Conservation (phyloP, 768 basidiomycete genomes). For the Leccinum longicurvipes region DNA sequence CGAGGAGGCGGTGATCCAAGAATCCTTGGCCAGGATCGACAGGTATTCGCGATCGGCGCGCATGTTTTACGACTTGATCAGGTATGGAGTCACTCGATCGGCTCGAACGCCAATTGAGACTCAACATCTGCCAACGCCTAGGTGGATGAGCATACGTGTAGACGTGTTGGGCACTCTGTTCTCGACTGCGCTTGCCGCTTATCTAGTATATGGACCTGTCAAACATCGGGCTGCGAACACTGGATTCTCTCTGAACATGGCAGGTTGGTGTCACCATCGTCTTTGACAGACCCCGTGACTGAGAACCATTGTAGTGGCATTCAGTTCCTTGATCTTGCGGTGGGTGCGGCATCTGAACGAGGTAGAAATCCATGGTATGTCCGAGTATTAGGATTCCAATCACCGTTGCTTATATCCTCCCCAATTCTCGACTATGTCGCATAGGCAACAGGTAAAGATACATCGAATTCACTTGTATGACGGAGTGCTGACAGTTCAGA, state of each 20-base stretch:
- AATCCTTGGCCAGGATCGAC: conserved; percentile 46
- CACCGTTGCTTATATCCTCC: not conserved
- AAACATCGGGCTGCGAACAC: conserved; percentile 21
- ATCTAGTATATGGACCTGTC: conserved; percentile 6
- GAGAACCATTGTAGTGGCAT: conserved; percentile 38
- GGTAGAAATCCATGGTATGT: conserved; percentile 44
- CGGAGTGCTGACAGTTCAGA: not conserved
- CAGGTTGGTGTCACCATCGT: conserved; percentile 26
- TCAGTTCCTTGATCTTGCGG: conserved; percentile 54
- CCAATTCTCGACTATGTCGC: not conserved
- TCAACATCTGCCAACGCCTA: conserved; percentile 1
- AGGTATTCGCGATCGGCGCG: conserved; percentile 41
- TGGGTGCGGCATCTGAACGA: conserved; percentile 44
- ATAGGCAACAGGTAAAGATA: conserved; percentile 1
- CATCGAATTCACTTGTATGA: not conserved
- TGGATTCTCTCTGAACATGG: conserved; percentile 41
- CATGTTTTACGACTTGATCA: conserved; percentile 47
- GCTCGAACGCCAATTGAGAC: not conserved
- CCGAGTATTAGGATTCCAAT: conserved; percentile 41
- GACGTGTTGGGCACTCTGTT: conserved; percentile 39
- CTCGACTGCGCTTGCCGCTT: not conserved
- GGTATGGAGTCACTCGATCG: conserved; percentile 25
- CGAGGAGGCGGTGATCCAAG: conserved; percentile 39
- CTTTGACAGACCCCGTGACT: not conserved
- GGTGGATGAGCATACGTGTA: conserved; percentile 51